Evolutionary conservation across 352 stramenopile genomes (phyloP).

Genomic region (Phytophthora constricta): DNA sequence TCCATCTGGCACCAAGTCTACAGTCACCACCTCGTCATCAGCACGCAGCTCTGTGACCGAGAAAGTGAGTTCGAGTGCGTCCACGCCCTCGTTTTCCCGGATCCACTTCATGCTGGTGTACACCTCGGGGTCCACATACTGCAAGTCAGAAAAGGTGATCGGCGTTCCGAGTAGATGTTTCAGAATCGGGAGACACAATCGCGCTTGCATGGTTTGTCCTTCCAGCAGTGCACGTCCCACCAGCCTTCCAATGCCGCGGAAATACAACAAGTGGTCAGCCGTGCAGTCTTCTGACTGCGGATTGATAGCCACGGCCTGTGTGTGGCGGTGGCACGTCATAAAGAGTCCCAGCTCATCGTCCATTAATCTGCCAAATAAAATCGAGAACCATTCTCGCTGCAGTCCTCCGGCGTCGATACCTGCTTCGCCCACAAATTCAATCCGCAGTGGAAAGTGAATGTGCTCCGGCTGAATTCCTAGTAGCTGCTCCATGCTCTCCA

Average conservation of each 20-base stretch:
- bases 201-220: conserved; percentile 74
- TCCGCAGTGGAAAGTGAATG: conserved; percentile 81
- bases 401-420: conserved; percentile 81
- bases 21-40: conserved; percentile 57
- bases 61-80: conserved; percentile 77
- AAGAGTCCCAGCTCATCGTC: conserved; percentile 76
- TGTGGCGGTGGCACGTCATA: conserved; percentile 75
- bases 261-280: conserved; percentile 89
- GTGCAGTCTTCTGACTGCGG: conserved; percentile 77
- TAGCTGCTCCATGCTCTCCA: conserved; percentile 86
- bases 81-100: conserved; percentile 68
- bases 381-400: conserved; percentile 84
- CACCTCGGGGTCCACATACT: conserved; percentile 81
- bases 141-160: conserved; percentile 83
- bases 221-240: conserved; percentile 76
- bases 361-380: conserved; percentile 76
- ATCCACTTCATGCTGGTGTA: conserved; percentile 84
- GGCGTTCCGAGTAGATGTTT: conserved; percentile 84
- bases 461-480: conserved; percentile 76
- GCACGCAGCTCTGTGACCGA: conserved; percentile 72
- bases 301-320: conserved; percentile 78
- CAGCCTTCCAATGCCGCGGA: conserved; percentile 73
- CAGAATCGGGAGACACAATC: conserved; percentile 76
- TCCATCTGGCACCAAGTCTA: conserved; percentile 68
- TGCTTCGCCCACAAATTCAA: conserved; percentile 87